phyloP scores from a whole-genome alignment of 805 yeast species.

The Zygosaccharomyces siamensis region DNA sequence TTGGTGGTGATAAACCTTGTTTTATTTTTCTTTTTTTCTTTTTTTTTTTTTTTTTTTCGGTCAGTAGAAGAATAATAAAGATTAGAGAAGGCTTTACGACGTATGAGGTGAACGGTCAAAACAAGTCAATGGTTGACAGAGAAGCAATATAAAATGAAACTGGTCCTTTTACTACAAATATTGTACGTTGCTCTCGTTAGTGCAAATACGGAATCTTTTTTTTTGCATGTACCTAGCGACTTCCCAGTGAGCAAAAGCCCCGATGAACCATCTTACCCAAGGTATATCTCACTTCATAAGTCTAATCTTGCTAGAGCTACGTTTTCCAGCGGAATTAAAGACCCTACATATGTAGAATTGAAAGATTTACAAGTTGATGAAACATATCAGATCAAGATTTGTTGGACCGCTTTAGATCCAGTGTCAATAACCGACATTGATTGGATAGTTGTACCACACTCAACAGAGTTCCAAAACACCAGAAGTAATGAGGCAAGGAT shows the following conservation, averaged over 20 bases:
- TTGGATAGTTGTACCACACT: conserved; percentile 13
- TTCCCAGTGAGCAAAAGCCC: conserved; percentile 8
- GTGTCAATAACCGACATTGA: conserved; percentile 16
- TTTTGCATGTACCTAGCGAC: conserved; percentile 16
- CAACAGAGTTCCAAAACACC: conserved; percentile 11
- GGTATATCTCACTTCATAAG: conserved; percentile 6
- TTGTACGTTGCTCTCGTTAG: neutral
- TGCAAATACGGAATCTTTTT: conserved; percentile 23
- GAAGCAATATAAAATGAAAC: neutral
- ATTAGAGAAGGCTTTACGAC: neutral
- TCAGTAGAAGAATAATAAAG: neutral
- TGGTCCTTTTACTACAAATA: neutral
- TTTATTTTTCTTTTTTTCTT: neutral
- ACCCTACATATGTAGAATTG: conserved; percentile 15
- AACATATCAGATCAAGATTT: conserved; percentile 24
- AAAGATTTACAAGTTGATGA: conserved; percentile 14
- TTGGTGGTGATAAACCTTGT: neutral
- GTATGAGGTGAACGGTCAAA: neutral
- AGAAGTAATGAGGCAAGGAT: conserved; percentile 13
- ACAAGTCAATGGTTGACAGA: neutral
- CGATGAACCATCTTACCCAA: conserved; percentile 5
- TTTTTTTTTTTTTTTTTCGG: neutral
- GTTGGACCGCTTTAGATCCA: conserved; percentile 34
- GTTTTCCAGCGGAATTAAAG: conserved; percentile 3
- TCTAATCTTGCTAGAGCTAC: conserved; percentile 10